Percentiles rank a stretch among this genome's conserved stretches.
These are phyloP conservation scores for Delonix regia DNA, from an alignment of 306 rosid genomes.

Conservation along the genomic window DNA sequence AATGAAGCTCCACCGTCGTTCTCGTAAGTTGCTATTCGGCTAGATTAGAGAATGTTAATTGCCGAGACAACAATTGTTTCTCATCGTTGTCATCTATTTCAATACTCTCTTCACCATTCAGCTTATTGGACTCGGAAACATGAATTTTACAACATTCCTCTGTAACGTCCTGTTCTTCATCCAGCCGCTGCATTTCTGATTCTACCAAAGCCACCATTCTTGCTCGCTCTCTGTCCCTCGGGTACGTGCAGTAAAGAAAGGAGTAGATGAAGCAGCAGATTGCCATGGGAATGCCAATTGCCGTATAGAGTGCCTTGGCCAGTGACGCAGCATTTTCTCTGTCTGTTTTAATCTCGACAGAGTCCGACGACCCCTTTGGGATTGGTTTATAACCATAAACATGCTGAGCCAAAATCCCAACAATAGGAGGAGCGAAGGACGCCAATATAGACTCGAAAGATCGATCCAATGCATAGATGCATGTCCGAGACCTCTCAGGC, in stretches of 20 bases:
- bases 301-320: constrained; percentile 76
- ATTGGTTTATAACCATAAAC: constrained; percentile 70
- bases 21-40: background rate
- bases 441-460: constrained; percentile 70
- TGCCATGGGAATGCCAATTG: constrained; percentile 70
- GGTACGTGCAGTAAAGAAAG: constrained; percentile 53
- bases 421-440: constrained; percentile 85
- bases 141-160: background rate
- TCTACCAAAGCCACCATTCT: constrained; percentile 3
- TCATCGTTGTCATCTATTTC: background rate
- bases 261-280: constrained; percentile 70
- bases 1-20: background rate
- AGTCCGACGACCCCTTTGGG: constrained; percentile 59
- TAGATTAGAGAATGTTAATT: background rate
- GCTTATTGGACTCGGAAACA: background rate
- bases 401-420: constrained; percentile 77
- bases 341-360: constrained; percentile 60
- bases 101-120: background rate
- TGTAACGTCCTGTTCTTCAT: background rate
- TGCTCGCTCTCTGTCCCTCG: constrained; percentile 31
- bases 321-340: constrained; percentile 79
- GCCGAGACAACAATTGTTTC: background rate
- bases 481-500: constrained; percentile 78
- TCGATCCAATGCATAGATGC: constrained; percentile 79
- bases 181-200: background rate